These are phyloP conservation scores for Neurospora sp. DNA, from an alignment of 495 filamentous ascomycete species.

Conservation along the genomic window DNA sequence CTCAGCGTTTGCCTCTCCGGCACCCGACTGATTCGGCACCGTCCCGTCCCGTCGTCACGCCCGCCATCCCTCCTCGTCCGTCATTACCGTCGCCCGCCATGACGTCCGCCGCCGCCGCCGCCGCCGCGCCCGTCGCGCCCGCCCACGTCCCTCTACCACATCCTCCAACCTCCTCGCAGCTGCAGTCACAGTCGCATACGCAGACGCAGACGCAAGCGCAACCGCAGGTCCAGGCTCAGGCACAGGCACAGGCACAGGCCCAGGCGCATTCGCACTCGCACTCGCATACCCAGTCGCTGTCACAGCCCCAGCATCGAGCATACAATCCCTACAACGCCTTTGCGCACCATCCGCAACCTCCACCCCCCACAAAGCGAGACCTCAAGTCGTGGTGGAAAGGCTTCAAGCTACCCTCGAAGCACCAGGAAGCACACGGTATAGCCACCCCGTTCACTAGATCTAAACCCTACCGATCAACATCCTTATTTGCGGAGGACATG, in stretches of 20 bases:
- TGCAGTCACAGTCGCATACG: conserved; percentile 7
- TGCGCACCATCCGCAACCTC: conserved; percentile 10
- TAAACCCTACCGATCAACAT: conserved; percentile 4
- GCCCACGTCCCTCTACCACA: conserved; percentile 8
- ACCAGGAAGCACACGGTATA: conserved; percentile 72
- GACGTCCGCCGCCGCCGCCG: conserved; percentile 18
- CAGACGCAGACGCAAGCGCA: conserved; percentile 5
- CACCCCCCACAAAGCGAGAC: conserved; percentile 59
- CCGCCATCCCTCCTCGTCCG: not conserved
- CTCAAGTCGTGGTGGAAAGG: conserved; percentile 87
- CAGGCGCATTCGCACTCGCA: conserved; percentile 4
- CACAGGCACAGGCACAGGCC: not conserved
- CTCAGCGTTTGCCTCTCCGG: not conserved
- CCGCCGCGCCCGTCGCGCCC: conserved; percentile 10
- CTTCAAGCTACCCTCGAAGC: conserved; percentile 66
- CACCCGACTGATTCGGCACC: not conserved
- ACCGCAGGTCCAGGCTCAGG: not conserved
- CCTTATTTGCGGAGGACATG: conserved; percentile 14
- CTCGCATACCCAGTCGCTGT: conserved; percentile 2
- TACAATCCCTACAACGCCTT: not conserved
- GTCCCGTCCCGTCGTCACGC: not conserved
- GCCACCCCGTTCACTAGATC: conserved; percentile 13
- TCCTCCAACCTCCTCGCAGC: conserved; percentile 13
- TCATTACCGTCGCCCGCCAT: conserved; percentile 9
- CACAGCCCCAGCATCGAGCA: conserved; percentile 3